Base-by-base conservation (phyloP, 1,139 yeast genomes). In the Saccharomyces hybrid region DNA sequence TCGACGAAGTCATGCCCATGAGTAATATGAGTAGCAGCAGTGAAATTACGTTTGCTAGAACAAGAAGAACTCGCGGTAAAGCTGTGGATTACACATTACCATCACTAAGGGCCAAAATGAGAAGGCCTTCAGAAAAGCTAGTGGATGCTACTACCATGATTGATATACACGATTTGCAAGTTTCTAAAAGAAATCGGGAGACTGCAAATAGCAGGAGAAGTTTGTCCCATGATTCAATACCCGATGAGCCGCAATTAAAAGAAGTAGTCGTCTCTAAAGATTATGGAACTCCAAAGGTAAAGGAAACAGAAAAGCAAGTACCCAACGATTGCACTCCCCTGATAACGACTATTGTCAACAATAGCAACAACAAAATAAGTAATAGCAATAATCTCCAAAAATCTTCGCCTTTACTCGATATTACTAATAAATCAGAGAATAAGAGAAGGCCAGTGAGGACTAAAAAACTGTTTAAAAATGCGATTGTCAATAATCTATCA, bases 1-100 rank as follows among this genome's bases (percentile, higher is more conserved):
- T 66, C 25, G 74, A 73, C 52, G 77, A 74, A 54, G 67, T 70
- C 9, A 70, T 73, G 72, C 76, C 77, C 7, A 62, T 61, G 47
- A 62, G 69, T 14, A 53, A 61, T 6, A 58, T 60, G 14, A 58
- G 59, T 14, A 56, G 55, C 1, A 50, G 58, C 1, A 54, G 55
- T 20, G 60, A 59, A 27, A 51, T 60, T 25, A 57, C 61, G 20
- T 58, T 61, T 7, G 55, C 65, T 1, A 64, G 73, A 54, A 55
- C 70, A 28, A 68, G 78, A 56, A 70, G 81, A 58, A 73, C 82
- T 5, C 69, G 80, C 46, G 75, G 82, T 3, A 78, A 77, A 60
- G 76, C 79, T 8, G 81, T 88, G 5, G 83, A 83, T 65, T 88
- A 88, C 64, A 82, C 83, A 14, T 77, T 84, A 41, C 88, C 93